Evolutionary conservation across 169 alveolate species (phyloP), one percentile per base, ranked within the genome.

Genomic region (Cryptosporidium bovis): DNA sequence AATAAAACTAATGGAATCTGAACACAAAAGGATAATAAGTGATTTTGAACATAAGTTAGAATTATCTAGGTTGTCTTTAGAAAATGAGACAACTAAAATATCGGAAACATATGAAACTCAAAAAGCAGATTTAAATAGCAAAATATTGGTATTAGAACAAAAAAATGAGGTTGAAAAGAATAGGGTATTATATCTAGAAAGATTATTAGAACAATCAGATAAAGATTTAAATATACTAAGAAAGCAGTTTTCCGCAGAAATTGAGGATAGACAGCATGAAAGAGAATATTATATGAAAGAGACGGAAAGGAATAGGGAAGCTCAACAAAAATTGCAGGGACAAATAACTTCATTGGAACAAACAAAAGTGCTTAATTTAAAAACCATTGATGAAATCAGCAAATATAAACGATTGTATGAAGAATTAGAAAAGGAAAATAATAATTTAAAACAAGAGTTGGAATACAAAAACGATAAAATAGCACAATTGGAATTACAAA

Each of bases 221-320:
- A 77, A 77, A 20, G 87, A 77, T 60, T 24, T 77, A 66, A n/a
- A 58, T 15, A 53, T 64, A 27, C 31, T 77, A 8, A 77, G 87
- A 18, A 77, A 77, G 31, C 87, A 77, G 31, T 77, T 77, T 62
- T 77, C 87, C 7, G 87, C 87, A 15, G 87, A 77, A 27, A 56
- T 77, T 46, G 87, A 77, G 34, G 87, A 77, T 60, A 77, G 87
- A 27, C 87, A 77, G 6, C 87, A 77, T 31, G 87, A 77, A 44
- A 77, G 87, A 60, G 87, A 56, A 24, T 77, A 77, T 34, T 77
- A 71, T 48, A 77, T 77, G 71, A 77, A 77, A 24, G 87, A 77
- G 34, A 77, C 71, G 2, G 87, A 77, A 62, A 77, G 87, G 64
- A 58, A 77, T 31, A 51, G 87, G 16, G 87, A 77, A 48, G 29